Base-by-base conservation (phyloP, 495 filamentous ascomycete species). In the Neurospora sp. region DNA sequence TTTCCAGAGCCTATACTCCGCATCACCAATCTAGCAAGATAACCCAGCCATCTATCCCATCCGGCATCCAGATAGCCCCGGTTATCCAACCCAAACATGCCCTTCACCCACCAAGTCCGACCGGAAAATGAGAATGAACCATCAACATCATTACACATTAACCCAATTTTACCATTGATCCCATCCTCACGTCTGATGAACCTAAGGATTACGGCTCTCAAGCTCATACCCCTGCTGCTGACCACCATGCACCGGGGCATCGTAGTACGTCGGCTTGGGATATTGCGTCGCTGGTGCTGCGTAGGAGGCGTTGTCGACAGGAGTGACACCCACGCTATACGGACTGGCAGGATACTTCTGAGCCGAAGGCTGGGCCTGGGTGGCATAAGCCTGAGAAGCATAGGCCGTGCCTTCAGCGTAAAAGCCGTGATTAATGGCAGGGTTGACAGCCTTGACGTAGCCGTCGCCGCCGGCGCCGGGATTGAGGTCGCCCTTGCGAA, bases 401-500 rank as follows among this genome's bases (percentile, higher is more conserved):
- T 61, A 73, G 45, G 41, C 65, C 9, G 71, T 72, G 65, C 72
- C 44, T 41, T 44, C 68, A 16, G 53, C 53, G 53, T 61, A 61
- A 42, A 72, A 71, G 18, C 75, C 48, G 16, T 70, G 70, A 41
- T 68, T 70, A 14, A 40, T 44, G 59, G 72, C 73, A 6, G 72
- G 71, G 72, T 76, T 72, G 70, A 41, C 18, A 3, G 76, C 39
- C 12, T 31, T 10, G 3, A 65, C 70, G 71, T 78, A 78, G 53
- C 37, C 39, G 37, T 71, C 74, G 20, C 40, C 53, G 2, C 3
- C 6, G 12, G 6, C 53, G 53, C 53, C 53, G 53, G 53, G 53
- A 35, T 1, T 35, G 40, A 71, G 73, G 22, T 35, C 42, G 40
- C 78, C 79, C 27, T 38, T 76, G 22, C 79, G 75, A 70, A 73